Base-by-base conservation (phyloP, 139 green algal species). In the Deuterostichococcus epilithicus region DNA sequence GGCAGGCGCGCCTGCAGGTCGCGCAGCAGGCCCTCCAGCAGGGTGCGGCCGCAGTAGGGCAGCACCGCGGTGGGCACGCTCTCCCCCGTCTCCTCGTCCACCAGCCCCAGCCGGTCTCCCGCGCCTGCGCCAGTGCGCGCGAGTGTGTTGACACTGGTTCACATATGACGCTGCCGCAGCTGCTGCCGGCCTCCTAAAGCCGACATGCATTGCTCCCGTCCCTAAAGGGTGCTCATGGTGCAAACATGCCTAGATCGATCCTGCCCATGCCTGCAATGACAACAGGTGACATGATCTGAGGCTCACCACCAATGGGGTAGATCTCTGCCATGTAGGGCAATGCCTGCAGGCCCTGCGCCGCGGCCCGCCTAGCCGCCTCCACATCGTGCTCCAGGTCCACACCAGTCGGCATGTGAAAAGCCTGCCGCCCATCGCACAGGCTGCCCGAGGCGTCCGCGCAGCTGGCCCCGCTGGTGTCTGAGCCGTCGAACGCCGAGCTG, bases 301-400 rank as follows among this genome's bases (percentile, higher is more conserved):
- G 0, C 75, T 81, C 83, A 84, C 94, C 96, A 34, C 96, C 96
- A 28, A 99, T 83, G 0, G 96, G 96, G 80, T 96, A 96, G 25
- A 99, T 94, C 81, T 99, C 96, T 0, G 89, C 95, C 86, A 98
- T 90, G 37, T 78, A 74, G 0, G 94, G 94, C 82, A 98, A 78
- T 10, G 86, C 87, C 68, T 85, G 73, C 23, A 97, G 80, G 26
- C 92, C 93, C 26, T 75, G 75, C 3, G 79, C 83, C 25, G 82
- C 81, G 23, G 88, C 87, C 3, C 63, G 84, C 70, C 23, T 74
- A 66, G 23, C 80, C 60, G 4, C 84, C 83, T 0, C 63, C 77
- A 33, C 68, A 70, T 26, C 81, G 81, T 2, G 87, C 18, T 63
- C 81, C 5, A 98, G 81, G 80, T 97, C 84, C 25, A 93, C 80